phyloP scores from a whole-genome alignment of 768 basidiomycete species.

The Pleurotus sapidus region DNA sequence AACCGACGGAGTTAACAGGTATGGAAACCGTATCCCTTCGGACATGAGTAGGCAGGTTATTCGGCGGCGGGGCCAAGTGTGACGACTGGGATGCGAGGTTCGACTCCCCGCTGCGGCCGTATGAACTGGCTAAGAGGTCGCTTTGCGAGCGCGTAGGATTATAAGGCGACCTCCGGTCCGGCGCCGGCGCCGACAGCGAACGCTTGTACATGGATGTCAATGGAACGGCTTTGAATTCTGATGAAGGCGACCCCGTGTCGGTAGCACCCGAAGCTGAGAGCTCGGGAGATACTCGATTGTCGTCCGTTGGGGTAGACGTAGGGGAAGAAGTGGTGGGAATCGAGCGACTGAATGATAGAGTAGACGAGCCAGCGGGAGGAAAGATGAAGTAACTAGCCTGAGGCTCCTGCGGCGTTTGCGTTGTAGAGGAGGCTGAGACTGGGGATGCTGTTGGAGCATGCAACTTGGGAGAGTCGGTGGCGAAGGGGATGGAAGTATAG shows the following conservation, averaged over 20 bases:
- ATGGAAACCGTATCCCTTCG: constrained; percentile 28
- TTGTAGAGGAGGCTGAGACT: not conserved
- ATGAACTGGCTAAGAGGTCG: not conserved
- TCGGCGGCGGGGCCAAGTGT: constrained; percentile 14
- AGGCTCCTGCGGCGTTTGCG: not conserved
- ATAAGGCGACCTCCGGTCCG: constrained; percentile 1
- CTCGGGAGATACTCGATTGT: not conserved
- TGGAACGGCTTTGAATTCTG: constrained; percentile 27
- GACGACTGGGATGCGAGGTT: constrained; percentile 6
- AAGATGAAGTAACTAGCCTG: not conserved
- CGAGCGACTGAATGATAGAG: not conserved
- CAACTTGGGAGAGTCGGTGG: constrained; percentile 7
- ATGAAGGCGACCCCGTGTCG: not conserved
- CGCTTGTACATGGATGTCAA: constrained; percentile 68
- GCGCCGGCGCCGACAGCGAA: constrained; percentile 53
- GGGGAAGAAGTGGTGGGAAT: not conserved
- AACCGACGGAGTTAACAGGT: constrained; percentile 18
- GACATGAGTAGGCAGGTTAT: constrained; percentile 13
- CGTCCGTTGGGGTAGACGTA: not conserved
- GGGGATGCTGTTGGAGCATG: not conserved
- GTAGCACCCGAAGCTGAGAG: too few relatives aligned
- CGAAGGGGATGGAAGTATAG: constrained; percentile 9
- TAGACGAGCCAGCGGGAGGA: not conserved
- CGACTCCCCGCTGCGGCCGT: not conserved
- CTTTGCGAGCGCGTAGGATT: not conserved